phyloP scores from a whole-genome alignment of 2,329 filamentous ascomycete genomes.

The Paecilomyces sp. region DNA sequence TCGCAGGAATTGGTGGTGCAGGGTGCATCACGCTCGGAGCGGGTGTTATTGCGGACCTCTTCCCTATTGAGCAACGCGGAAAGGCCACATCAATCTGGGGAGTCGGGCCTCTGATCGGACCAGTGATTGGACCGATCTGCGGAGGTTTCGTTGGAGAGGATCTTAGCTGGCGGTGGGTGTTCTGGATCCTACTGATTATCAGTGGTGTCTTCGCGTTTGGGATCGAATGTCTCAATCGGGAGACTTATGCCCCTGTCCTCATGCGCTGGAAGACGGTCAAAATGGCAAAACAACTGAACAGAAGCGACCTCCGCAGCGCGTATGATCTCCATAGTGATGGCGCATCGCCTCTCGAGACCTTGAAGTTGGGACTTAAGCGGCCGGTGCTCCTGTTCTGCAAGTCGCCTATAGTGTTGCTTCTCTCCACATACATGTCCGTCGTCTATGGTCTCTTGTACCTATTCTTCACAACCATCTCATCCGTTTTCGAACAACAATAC shows the following conservation, averaged over 20 bases:
- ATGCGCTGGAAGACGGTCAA: slow-evolving; percentile 26
- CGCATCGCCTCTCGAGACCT: not conserved
- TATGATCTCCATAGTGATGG: slow-evolving; percentile 25
- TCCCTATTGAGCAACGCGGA: slow-evolving; percentile 35
- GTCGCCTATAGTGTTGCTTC: slow-evolving; percentile 45
- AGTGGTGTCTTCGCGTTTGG: slow-evolving; percentile 22
- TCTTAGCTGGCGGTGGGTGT: slow-evolving; percentile 41
- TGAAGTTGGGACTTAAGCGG: slow-evolving; percentile 14
- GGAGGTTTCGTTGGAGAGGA: slow-evolving; percentile 35
- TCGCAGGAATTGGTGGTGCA: slow-evolving; percentile 42
- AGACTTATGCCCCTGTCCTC: slow-evolving; percentile 35
- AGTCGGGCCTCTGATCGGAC: slow-evolving; percentile 31
- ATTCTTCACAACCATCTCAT: slow-evolving; percentile 45
- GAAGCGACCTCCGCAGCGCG: slow-evolving; percentile 18
- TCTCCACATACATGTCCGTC: slow-evolving; percentile 45
- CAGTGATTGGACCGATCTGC: slow-evolving; percentile 24
- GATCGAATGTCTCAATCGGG: slow-evolving; percentile 17
- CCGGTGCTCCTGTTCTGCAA: slow-evolving; percentile 39
- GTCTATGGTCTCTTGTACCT: slow-evolving; percentile 49
- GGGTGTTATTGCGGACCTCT: slow-evolving; percentile 41
- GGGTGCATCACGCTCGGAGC: slow-evolving; percentile 35
- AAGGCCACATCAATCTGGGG: slow-evolving; percentile 37
- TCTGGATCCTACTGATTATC: slow-evolving; percentile 37
- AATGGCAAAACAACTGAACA: slow-evolving; percentile 30
- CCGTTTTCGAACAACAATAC: slow-evolving; percentile 42